A percentile compares a stretch with the other conserved stretches of the same genome.
Conservation (phyloP, 169 alveolate species). For the Miamiensis avidus region DNA sequence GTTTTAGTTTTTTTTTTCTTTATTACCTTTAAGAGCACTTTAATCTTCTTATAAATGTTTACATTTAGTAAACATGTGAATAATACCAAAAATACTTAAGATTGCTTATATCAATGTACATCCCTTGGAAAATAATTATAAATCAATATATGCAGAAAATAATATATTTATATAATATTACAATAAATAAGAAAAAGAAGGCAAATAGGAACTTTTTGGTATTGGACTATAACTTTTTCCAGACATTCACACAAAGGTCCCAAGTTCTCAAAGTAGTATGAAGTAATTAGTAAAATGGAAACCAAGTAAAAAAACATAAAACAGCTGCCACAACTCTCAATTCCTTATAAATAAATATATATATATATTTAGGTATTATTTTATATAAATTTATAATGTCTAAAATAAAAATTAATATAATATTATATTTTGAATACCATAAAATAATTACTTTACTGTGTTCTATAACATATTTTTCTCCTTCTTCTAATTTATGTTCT, state of each 20-base stretch:
- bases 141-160: not conserved
- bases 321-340: not conserved
- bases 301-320: not conserved
- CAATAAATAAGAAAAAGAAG: not conserved
- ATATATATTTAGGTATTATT: not conserved
- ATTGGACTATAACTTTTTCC: not conserved
- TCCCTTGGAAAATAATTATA: not conserved
- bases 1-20: too few species aligned
- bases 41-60: not conserved
- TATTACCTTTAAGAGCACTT: not conserved
- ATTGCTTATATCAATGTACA: not conserved
- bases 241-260: not conserved
- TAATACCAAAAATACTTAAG: not conserved
- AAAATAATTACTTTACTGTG: not conserved
- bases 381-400: too few species aligned
- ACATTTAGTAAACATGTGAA: not conserved
- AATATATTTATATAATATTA: too few species aligned
- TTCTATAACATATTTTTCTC: not conserved
- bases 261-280: not conserved
- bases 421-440: not conserved
- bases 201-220: not conserved
- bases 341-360: not conserved
- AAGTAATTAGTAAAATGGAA: not conserved
- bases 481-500: not conserved
- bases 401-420: too few species aligned